Conservation (phyloP, 2,329 filamentous ascomycete species). For the Fusarium pininemorale region DNA sequence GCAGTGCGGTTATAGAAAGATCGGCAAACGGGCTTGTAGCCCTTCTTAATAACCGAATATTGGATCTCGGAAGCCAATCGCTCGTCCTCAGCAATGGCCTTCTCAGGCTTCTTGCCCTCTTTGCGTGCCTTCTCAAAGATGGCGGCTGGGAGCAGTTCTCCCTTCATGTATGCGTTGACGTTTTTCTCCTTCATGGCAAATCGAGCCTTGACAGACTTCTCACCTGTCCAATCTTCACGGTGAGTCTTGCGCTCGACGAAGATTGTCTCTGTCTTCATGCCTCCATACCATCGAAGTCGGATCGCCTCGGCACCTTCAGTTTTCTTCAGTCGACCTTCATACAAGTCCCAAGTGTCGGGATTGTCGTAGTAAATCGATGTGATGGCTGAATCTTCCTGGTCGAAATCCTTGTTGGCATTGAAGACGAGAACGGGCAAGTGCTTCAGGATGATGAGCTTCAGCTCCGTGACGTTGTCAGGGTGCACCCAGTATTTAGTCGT, state of each 20-base stretch:
- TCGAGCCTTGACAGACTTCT: slow-evolving; percentile 97
- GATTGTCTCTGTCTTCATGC: slow-evolving; percentile 93
- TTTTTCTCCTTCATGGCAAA: slow-evolving; percentile 98
- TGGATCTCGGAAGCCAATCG: slow-evolving; percentile 91
- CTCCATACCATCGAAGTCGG: slow-evolving; percentile 95
- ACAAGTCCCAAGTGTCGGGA: slow-evolving; percentile 90
- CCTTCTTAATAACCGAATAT: slow-evolving; percentile 88
- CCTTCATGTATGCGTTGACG: slow-evolving; percentile 88
- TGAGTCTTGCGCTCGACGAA: slow-evolving; percentile 99
- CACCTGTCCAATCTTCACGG: slow-evolving; percentile 98
- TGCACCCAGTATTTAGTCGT: slow-evolving; percentile 99
- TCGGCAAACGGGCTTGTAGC: slow-evolving; percentile 87
- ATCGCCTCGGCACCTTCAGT: slow-evolving; percentile 97
- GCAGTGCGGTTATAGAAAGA: slow-evolving; percentile 99
- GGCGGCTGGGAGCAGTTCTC: slow-evolving; percentile 83
- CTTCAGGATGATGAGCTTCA: slow-evolving; percentile 98
- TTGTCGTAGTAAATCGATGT: slow-evolving; percentile 99
- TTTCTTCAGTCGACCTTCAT: slow-evolving; percentile 94
- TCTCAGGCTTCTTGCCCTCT: slow-evolving; percentile 92
- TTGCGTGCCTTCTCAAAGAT: slow-evolving; percentile 97
- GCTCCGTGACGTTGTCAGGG: slow-evolving; percentile 95
- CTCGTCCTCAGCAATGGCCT: slow-evolving; percentile 91
- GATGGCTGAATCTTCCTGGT: slow-evolving; percentile 88
- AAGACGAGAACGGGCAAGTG: slow-evolving; percentile 97
- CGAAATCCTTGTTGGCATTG: slow-evolving; percentile 96